phyloP scores from a whole-genome alignment of 352 stramenopile genomes.

The Peronospora destructor region DNA sequence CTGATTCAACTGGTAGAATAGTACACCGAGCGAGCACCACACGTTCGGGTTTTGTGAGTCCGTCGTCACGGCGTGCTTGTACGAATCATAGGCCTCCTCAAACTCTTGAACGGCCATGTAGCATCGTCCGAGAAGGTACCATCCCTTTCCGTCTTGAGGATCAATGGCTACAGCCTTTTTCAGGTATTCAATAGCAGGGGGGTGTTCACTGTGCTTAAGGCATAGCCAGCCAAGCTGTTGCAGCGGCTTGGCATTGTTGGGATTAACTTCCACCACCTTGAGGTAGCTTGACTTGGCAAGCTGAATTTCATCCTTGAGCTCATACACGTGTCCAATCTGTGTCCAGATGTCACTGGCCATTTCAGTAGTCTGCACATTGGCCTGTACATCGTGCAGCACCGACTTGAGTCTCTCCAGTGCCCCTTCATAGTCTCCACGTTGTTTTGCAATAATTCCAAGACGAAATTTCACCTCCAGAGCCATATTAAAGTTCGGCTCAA shows the following conservation, averaged over 20 bases:
- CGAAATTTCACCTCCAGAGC: constrained; percentile 83
- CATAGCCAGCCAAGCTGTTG: constrained; percentile 83
- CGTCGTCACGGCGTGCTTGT: constrained; percentile 85
- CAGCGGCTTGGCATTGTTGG: constrained; percentile 76
- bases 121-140: constrained; percentile 85
- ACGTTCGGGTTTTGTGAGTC: constrained; percentile 88
- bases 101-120: constrained; percentile 90
- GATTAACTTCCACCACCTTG: constrained; percentile 79
- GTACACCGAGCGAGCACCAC: constrained; percentile 86
- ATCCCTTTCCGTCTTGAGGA: constrained; percentile 80
- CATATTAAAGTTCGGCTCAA: constrained; percentile 86
- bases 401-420: constrained; percentile 79
- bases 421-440: constrained; percentile 72
- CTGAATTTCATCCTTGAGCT: constrained; percentile 83
- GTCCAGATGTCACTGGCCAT: constrained; percentile 86
- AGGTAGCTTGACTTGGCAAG: constrained; percentile 81
- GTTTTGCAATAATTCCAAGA: constrained; percentile 80
- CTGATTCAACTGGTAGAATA: constrained; percentile 88
- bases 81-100: constrained; percentile 86
- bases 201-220: constrained; percentile 78
- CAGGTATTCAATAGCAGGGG: constrained; percentile 76
- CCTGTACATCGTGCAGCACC: constrained; percentile 72
- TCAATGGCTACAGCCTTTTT: constrained; percentile 80
- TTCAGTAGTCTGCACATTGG: constrained; percentile 74
- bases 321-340: constrained; percentile 83